phyloP scores from a whole-genome alignment of 176 grass and related monocot genomes.

The Hordeum vulgare region MorexV3_pseudomolecules_assembly NC_058518.1:481214141-481214640 shows the following conservation, averaged over 20 bases:
- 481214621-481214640: neutral
- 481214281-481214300: slow-evolving; percentile 6
- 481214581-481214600: neutral
- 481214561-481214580: neutral
- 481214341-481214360: neutral
- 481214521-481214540: neutral
- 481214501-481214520: neutral
- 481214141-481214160: neutral
- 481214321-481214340: neutral
- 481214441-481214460: neutral
- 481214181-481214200: neutral
- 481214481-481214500: neutral
- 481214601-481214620: neutral
- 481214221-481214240: slow-evolving; percentile 14
- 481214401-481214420: neutral
- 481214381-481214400: neutral
- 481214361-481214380: neutral
- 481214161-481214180: neutral
- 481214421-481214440: neutral
- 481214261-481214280: neutral
- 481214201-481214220: slow-evolving; percentile 7
- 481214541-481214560: neutral
- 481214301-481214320: neutral
- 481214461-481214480: neutral
- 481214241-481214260: neutral